Percentiles rank a stretch among this genome's conserved stretches.
Conservation (phyloP, 345 rosid genomes). For the Pseudoturritis turrita region DNA sequence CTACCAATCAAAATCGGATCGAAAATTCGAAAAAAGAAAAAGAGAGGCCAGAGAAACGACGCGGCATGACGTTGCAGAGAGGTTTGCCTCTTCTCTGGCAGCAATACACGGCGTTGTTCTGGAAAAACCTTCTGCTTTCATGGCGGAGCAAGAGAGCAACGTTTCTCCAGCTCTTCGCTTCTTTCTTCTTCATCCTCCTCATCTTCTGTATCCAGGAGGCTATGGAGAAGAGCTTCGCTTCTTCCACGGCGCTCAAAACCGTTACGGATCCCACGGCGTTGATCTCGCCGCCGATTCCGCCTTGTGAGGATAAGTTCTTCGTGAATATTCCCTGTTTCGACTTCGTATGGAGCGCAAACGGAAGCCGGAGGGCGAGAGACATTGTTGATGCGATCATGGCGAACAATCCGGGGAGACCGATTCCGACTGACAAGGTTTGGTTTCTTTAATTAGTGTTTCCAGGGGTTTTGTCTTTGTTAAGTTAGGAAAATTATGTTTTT, state of each 20-base stretch:
- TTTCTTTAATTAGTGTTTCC: background rate
- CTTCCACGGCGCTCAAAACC: conserved; percentile 41
- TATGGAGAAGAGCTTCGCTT: conserved; percentile 30
- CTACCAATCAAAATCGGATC: conserved; percentile 11
- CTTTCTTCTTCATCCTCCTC: conserved; percentile 82
- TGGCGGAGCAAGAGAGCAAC: conserved; percentile 85
- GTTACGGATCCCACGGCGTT: conserved; percentile 49
- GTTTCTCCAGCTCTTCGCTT: conserved; percentile 78
- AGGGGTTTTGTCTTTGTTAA: background rate
- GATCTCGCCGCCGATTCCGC: conserved; percentile 57
- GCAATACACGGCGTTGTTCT: conserved; percentile 59
- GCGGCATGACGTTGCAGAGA: conserved; percentile 38
- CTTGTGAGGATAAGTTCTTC: conserved; percentile 78
- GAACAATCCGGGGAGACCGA: conserved; percentile 69
- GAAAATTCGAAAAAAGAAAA: background rate
- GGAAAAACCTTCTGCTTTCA: conserved; percentile 78
- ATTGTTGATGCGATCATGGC: conserved; percentile 50
- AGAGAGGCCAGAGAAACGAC: background rate
- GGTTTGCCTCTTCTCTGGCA: conserved; percentile 53
- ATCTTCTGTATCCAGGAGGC: conserved; percentile 70
- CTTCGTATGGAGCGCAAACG: conserved; percentile 85
- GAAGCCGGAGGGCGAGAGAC: conserved; percentile 21
- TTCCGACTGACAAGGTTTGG: conserved; percentile 51
- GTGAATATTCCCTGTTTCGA: conserved; percentile 60
- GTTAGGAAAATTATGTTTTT: background rate